A percentile compares a stretch with the other conserved stretches of the same genome.
These are phyloP conservation scores for Sistotremastrum niveocremeum DNA, from an alignment of 768 basidiomycete genomes.

Conservation along the genomic window DNA sequence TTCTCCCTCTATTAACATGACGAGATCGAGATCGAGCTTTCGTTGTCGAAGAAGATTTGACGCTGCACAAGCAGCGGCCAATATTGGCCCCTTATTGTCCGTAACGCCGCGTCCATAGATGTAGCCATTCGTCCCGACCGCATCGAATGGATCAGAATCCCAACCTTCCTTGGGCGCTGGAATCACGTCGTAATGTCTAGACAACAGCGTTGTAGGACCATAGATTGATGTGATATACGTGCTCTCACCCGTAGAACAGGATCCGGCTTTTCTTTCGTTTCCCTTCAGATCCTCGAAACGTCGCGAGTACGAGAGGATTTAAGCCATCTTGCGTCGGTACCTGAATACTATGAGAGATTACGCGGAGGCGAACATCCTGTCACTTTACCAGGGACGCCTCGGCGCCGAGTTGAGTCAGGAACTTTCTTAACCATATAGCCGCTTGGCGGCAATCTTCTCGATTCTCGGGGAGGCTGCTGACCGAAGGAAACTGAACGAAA, in stretches of 20 bases:
- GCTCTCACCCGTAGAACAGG: conserved; percentile 74
- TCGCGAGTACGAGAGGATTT: conserved; percentile 85
- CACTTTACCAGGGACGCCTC: conserved; percentile 52
- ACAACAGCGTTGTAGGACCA: neutral
- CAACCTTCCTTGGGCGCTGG: conserved; percentile 62
- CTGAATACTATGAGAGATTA: conserved; percentile 22
- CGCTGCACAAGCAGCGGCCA: conserved; percentile 83
- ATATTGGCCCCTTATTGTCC: conserved; percentile 92
- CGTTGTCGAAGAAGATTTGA: conserved; percentile 62
- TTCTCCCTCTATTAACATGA: conserved; percentile 91
- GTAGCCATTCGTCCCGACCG: conserved; percentile 78
- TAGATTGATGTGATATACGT: neutral
- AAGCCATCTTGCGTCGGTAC: conserved; percentile 60
- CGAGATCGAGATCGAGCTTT: conserved; percentile 71
- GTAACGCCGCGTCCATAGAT: conserved; percentile 84
- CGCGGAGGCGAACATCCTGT: neutral
- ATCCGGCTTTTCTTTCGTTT: conserved; percentile 51
- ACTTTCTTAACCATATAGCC: conserved; percentile 84
- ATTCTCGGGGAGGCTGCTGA: conserved; percentile 54
- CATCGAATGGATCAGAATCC: conserved; percentile 70
- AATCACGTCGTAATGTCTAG: conserved; percentile 94
- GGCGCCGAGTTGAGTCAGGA: conserved; percentile 79
- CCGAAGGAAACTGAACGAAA: conserved; percentile 78
- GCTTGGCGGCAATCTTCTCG: conserved; percentile 88
- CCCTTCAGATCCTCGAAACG: conserved; percentile 59